These are phyloP conservation scores for Thoreauomyces humboldtii DNA, from an alignment of 192 early-diverging fungal genomes.

Conservation along the genomic window DNA sequence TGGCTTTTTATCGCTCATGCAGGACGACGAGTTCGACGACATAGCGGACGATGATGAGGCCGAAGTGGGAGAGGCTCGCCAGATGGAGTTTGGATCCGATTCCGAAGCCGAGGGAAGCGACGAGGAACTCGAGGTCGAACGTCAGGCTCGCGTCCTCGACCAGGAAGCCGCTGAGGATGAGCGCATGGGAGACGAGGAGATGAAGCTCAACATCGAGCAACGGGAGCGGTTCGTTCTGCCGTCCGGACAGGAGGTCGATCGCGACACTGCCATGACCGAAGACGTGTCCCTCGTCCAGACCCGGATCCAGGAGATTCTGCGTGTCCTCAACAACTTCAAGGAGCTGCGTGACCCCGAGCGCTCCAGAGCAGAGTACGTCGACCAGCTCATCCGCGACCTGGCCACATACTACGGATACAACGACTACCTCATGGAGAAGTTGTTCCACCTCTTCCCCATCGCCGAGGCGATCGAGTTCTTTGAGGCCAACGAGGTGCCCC, in stretches of 20 bases:
- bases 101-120: slow-evolving; percentile 51
- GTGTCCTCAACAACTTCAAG: slow-evolving; percentile 86
- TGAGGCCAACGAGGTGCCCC: slow-evolving; percentile 95
- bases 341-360: slow-evolving; percentile 72
- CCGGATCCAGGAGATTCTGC: slow-evolving; percentile 88
- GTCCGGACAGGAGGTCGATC: slow-evolving; percentile 57
- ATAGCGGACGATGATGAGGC: slow-evolving; percentile 25
- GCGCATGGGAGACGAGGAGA: slow-evolving; percentile 64
- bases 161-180: slow-evolving; percentile 64
- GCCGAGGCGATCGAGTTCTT: slow-evolving; percentile 94
- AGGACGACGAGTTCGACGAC: slow-evolving; percentile 41
- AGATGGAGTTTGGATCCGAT: slow-evolving; percentile 40
- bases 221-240: slow-evolving; percentile 68
- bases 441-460: slow-evolving; percentile 87
- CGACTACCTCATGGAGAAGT: slow-evolving; percentile 84
- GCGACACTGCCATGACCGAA: slow-evolving; percentile 58
- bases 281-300: slow-evolving; percentile 76
- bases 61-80: slow-evolving; percentile 11
- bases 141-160: slow-evolving; percentile 66
- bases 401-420: slow-evolving; percentile 94
- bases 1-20: neutral
- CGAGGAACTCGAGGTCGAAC: slow-evolving; percentile 67
- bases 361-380: slow-evolving; percentile 82
- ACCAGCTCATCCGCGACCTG: slow-evolving; percentile 85
- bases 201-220: slow-evolving; percentile 75